Base-by-base conservation (phyloP, 768 basidiomycete genomes). In the Steccherinum ochraceum region DNA sequence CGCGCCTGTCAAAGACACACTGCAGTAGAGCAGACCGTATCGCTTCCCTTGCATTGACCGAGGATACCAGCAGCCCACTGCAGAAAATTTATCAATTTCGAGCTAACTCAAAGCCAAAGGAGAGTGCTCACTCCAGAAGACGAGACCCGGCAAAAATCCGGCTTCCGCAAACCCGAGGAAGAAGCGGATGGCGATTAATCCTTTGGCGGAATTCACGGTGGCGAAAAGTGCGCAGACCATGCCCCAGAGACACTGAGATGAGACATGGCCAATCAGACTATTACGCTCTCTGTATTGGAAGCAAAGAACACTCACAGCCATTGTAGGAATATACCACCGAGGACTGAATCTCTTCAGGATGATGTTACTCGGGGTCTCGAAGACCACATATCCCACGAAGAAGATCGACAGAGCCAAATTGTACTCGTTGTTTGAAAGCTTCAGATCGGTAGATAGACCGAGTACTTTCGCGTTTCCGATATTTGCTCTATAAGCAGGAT, bases 1-100 rank as follows among this genome's bases (percentile, higher is more conserved):
- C 1, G 54, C 53, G n/a, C 57, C 56, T 2, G 52, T 56, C 4
- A 63, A 55, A 7, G 63, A 61, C 5, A 62, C 63, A 2, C 55
- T 67, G 2, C 64, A 62, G 51, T 67, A 66, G 26, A 65, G 58
- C 2, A 66, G 40, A 23, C 53, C 58, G 41, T 56, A 61, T 11
- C 61, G 57, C 10, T 60, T 27, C 1, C 61, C 60, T 19, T 58
- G 58, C 43, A 62, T 56, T 1, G 49, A 40, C 11, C 59, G 63
- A 3, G 62, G 67, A 52, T 74, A 77, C 73, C 73, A 75, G 53
- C 70, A 71, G 16, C 72, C 73, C 24, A 73, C 61, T 62, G 42
- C 1, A 12, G 2, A 19, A n/a, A 12, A 35, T 24, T 45, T 5
- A 3, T 5, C 12, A 1, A 3, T 7, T 1, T 16, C 2, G 1